These are phyloP conservation scores for Fusarium sp. DNA, from an alignment of 2,329 filamentous ascomycete species.

Conservation along the genomic window DNA sequence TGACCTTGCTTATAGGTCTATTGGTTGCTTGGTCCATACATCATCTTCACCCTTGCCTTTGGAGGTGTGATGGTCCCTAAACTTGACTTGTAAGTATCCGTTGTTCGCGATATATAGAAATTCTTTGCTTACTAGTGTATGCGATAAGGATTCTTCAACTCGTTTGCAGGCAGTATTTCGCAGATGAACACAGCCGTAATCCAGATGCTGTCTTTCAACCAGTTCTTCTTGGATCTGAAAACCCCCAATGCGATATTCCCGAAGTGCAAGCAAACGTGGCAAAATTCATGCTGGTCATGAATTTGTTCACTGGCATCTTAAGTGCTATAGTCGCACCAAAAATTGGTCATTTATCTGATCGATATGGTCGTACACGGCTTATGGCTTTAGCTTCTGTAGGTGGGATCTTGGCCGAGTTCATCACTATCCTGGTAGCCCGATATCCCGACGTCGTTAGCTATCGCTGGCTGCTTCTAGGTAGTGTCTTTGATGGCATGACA, in stretches of 20 bases:
- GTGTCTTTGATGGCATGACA: slow-evolving; percentile 82
- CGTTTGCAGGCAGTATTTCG: slow-evolving; percentile 85
- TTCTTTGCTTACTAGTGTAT: slow-evolving; percentile 28
- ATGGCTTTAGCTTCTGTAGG: slow-evolving; percentile 80
- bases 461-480: slow-evolving; percentile 81
- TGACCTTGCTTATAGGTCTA: slow-evolving; percentile 67
- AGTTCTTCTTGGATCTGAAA: slow-evolving; percentile 74
- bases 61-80: slow-evolving; percentile 88
- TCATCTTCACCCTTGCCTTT: slow-evolving; percentile 85
- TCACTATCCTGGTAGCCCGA: slow-evolving; percentile 82
- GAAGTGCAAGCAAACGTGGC: slow-evolving; percentile 83
- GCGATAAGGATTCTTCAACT: slow-evolving; percentile 76
- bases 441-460: slow-evolving; percentile 80
- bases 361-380: slow-evolving; percentile 81
- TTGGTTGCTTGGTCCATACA: slow-evolving; percentile 85
- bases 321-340: slow-evolving; percentile 86
- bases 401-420: slow-evolving; percentile 77
- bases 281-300: slow-evolving; percentile 81
- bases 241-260: slow-evolving; percentile 82
- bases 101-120: not conserved
- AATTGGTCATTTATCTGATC: slow-evolving; percentile 86
- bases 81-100: slow-evolving; percentile 74
- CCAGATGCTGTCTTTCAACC: slow-evolving; percentile 71
- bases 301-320: slow-evolving; percentile 78
- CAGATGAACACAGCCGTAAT: slow-evolving; percentile 70